Base-by-base conservation (phyloP, 2,329 filamentous ascomycete genomes). In the Diaporthe velutina region DNA sequence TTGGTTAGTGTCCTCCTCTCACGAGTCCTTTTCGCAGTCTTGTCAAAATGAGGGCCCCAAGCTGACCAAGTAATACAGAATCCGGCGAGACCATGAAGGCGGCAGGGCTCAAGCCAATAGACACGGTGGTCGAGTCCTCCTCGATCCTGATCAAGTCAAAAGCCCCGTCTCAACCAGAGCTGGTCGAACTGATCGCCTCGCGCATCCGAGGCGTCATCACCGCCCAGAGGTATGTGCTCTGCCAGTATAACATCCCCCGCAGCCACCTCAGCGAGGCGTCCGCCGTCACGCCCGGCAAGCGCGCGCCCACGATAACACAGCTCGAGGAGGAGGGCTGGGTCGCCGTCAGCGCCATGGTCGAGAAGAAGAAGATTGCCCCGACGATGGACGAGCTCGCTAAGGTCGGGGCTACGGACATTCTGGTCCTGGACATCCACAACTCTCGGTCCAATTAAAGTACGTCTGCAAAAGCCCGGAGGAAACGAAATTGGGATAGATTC, bases 81-180 rank as follows among this genome's bases (percentile, higher is more conserved):
- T 98, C 97, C 28, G 97, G 97, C 73, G 96, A 98, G 85, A 99
- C 97, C 0, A 99, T 99, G 97, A 94, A 94, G 81, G 97, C 96
- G 28, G 96, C 96, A 57, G 97, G 97, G 33, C 90, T 99, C 68
- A 96, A 95, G 85, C 93, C 96, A 73, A 98, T 98, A 79, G 95
- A 97, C 79, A 99, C 97, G 3, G 95, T 99, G 35, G 90, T 98
- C 70, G 92, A 95, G 74, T 96, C 94, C 73, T 94, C 93, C 25
- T 96, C 97, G 42, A 93, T 98, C 64, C 90, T 99, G 74, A 96
- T 99, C 88, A 96, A 96, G 87, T 98, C 95, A 55, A 95, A 93
- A 82, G 90, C 92, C 74, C 93, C 96, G 7, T 94, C 93, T 76
- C 94, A 98, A 84, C 90, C 92, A 5, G 91, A 92, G 77, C 88